These are phyloP conservation scores for Chaetomium sp. DNA, from an alignment of 2,329 filamentous ascomycete species.

Conservation along the genomic window DNA sequence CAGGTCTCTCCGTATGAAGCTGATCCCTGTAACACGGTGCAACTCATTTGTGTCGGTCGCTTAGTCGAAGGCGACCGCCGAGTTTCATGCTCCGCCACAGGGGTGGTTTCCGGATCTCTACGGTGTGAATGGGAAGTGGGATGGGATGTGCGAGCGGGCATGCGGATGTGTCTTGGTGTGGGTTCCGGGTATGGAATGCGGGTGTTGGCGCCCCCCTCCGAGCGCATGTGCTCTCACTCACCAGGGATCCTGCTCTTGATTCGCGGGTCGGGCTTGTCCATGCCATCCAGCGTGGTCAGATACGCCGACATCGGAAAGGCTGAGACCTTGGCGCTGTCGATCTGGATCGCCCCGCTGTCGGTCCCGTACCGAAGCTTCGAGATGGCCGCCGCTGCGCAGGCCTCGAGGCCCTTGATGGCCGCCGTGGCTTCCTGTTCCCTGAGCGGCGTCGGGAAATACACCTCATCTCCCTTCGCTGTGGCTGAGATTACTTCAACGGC, in stretches of 20 bases:
- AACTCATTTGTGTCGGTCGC: too few species aligned
- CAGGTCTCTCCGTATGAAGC: too few species aligned
- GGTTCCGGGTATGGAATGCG: too few species aligned
- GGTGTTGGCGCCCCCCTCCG: too few species aligned
- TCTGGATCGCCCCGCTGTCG: constrained; percentile 35
- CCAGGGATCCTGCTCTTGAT: constrained; percentile 37
- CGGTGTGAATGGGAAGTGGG: too few species aligned
- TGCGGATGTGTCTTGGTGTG: too few species aligned
- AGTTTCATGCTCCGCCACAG: too few species aligned
- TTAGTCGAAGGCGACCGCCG: too few species aligned
- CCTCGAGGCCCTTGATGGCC: constrained; percentile 54
- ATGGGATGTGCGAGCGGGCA: too few species aligned
- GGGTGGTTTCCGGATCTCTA: too few species aligned
- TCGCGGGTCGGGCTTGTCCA: constrained; percentile 41
- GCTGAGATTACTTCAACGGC: constrained; percentile 28
- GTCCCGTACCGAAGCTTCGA: constrained; percentile 47
- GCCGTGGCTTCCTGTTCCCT: constrained; percentile 35
- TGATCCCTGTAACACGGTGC: too few species aligned
- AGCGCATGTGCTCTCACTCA: too few species aligned
- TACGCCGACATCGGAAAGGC: constrained; percentile 54
- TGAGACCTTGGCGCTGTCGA: constrained; percentile 47
- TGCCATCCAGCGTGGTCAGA: constrained; percentile 47
- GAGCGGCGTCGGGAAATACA: constrained; percentile 35
- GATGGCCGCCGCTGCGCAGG: constrained; percentile 52
- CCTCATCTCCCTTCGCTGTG: constrained; percentile 26